Evolutionary conservation across 2,329 filamentous ascomycete genomes (phyloP).

Genomic region (Volutella citrinella): DNA sequence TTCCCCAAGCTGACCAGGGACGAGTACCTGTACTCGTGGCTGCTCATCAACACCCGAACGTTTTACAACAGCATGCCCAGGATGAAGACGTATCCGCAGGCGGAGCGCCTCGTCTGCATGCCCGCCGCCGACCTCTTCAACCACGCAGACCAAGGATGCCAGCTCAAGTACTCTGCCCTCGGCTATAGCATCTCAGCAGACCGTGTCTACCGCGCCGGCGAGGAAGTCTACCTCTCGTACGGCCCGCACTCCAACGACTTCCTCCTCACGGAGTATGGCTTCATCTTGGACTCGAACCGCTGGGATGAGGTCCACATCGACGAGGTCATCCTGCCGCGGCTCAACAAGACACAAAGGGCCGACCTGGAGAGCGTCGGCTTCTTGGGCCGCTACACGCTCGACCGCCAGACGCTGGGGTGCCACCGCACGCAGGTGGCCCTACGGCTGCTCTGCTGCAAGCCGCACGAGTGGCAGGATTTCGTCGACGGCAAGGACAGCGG

Average conservation of each 20-base stretch:
- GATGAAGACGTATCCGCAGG: slow-evolving; percentile 39
- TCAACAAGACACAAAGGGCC: slow-evolving; percentile 35
- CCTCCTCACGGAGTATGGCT: slow-evolving; percentile 66
- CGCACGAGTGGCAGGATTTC: slow-evolving; percentile 37
- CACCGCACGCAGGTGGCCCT: slow-evolving; percentile 54
- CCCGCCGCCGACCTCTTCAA: slow-evolving; percentile 75
- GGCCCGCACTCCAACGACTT: slow-evolving; percentile 71
- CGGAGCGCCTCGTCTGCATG: slow-evolving; percentile 66
- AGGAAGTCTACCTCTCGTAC: slow-evolving; percentile 69
- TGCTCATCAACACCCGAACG: slow-evolving; percentile 60
- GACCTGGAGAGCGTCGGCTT: slow-evolving; percentile 44
- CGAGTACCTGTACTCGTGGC: slow-evolving; percentile 54
- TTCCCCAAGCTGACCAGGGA: slow-evolving; percentile 32
- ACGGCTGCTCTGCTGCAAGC: slow-evolving; percentile 32
- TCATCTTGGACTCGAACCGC: slow-evolving; percentile 44
- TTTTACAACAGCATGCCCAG: slow-evolving; percentile 54
- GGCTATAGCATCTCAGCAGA: slow-evolving; percentile 55
- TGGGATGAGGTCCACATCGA: slow-evolving; percentile 51
- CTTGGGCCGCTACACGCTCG: slow-evolving; percentile 47
- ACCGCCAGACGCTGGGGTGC: slow-evolving; percentile 37
- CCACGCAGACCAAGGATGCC: slow-evolving; percentile 47
- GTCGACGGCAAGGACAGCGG: slow-evolving; percentile 41
- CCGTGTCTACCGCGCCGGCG: slow-evolving; percentile 49
- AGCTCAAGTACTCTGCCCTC: slow-evolving; percentile 46
- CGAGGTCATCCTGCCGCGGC: slow-evolving; percentile 40